Percentiles rank a stretch among this genome's conserved stretches.
Conservation (phyloP, 805 yeast genomes). For the Monosporozyma yasuniensis region DNA sequence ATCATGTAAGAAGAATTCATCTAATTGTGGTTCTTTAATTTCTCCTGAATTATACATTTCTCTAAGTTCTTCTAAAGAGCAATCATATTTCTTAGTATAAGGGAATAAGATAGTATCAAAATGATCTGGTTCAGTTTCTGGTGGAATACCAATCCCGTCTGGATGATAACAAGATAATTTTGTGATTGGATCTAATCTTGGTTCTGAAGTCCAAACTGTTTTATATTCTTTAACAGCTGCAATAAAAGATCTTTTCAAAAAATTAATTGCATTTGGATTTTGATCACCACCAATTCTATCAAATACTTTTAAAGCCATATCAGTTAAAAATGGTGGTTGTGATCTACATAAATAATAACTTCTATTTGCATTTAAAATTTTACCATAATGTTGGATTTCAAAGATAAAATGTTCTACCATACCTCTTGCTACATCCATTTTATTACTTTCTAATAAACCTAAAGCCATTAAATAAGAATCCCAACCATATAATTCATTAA, state of each 20-base stretch:
- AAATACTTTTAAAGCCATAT: slow-evolving; percentile 71
- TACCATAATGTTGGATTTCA: slow-evolving; percentile 85
- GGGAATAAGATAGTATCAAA: slow-evolving; percentile 64
- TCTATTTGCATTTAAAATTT: slow-evolving; percentile 88
- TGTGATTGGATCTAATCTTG: slow-evolving; percentile 62
- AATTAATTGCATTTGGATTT: slow-evolving; percentile 44
- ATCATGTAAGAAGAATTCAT: slow-evolving; percentile 83
- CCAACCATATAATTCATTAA: slow-evolving; percentile 97
- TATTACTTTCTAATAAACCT: slow-evolving; percentile 64
- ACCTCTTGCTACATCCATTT: slow-evolving; percentile 67
- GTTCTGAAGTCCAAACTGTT: slow-evolving; percentile 67
- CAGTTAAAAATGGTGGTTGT: slow-evolving; percentile 95
- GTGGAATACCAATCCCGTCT: slow-evolving; percentile 87
- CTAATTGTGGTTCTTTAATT: slow-evolving; percentile 70
- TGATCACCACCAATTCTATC: slow-evolving; percentile 44
- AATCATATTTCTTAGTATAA: slow-evolving; percentile 52
- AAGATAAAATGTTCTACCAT: slow-evolving; percentile 89
- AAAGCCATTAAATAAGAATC: slow-evolving; percentile 89
- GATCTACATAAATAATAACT: slow-evolving; percentile 85
- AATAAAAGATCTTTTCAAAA: slow-evolving; percentile 51
- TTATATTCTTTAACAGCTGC: slow-evolving; percentile 86
- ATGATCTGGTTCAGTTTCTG: slow-evolving; percentile 90
- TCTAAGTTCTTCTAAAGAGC: slow-evolving; percentile 55
- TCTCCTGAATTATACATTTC: slow-evolving; percentile 56
- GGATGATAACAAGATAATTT: slow-evolving; percentile 89